These are phyloP conservation scores for Lablab purpureus DNA, from an alignment of 306 rosid genomes.

Conservation along the genomic window DNA sequence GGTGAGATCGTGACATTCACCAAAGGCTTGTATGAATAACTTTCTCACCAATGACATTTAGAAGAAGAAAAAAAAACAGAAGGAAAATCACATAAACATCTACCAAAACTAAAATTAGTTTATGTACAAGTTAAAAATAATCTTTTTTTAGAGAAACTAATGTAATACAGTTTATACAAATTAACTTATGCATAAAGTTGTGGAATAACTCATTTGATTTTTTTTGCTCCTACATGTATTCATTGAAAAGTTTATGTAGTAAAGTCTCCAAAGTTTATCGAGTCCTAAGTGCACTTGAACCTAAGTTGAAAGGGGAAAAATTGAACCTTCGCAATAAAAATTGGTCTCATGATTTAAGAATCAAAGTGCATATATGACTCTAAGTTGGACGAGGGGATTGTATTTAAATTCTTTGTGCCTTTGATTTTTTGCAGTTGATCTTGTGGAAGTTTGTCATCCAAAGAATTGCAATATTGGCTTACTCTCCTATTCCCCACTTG, in stretches of 20 bases:
- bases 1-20: constrained; percentile 26
- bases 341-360: background rate
- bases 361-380: background rate
- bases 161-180: no score
- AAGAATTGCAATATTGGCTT: constrained; percentile 81
- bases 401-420: constrained; percentile 31
- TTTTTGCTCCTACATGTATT: no score
- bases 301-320: background rate
- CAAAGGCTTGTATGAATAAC: background rate
- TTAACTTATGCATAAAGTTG: no score
- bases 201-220: no score
- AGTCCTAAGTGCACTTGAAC: background rate
- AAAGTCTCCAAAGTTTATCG: background rate
- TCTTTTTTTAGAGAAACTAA: no score
- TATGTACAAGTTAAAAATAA: no score
- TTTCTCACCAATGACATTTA: no score
- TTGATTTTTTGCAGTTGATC: constrained; percentile 70
- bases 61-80: background rate
- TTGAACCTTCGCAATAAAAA: background rate
- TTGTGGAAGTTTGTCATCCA: constrained; percentile 92
- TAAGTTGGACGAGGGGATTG: background rate
- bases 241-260: no score
- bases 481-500: constrained; percentile 85
- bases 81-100: background rate
- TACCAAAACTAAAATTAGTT: no score